These are phyloP conservation scores for Geotrichum citri-aurantii DNA, from an alignment of 1,139 yeast species.

Conservation along the genomic window DNA sequence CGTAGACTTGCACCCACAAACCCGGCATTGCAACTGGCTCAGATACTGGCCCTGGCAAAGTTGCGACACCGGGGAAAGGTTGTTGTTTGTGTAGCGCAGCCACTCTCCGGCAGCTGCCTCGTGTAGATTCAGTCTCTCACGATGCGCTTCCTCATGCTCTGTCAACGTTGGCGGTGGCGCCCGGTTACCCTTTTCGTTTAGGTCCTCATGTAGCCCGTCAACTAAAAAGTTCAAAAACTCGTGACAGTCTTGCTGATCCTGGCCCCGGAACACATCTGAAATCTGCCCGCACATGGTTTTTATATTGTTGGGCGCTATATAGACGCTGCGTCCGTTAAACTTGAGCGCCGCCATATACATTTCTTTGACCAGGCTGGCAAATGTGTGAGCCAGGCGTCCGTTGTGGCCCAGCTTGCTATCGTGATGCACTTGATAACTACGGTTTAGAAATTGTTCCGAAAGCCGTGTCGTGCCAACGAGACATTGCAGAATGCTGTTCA, in stretches of 20 bases:
- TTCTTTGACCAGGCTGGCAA: slow-evolving; percentile 57
- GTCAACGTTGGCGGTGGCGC: slow-evolving; percentile 55
- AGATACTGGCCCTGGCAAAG: slow-evolving; percentile 87
- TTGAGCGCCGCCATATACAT: slow-evolving; percentile 39
- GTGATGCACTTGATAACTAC: slow-evolving; percentile 69
- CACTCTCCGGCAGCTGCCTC: slow-evolving; percentile 90
- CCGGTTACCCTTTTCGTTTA: slow-evolving; percentile 60
- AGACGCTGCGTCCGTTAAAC: slow-evolving; percentile 36
- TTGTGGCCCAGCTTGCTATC: slow-evolving; percentile 75
- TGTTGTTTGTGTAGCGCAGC: slow-evolving; percentile 83
- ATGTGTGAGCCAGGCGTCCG: slow-evolving; percentile 72
- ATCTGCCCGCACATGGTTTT: slow-evolving; percentile 61
- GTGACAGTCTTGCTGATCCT: slow-evolving; percentile 89
- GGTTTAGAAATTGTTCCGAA: slow-evolving; percentile 46
- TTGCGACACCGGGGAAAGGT: slow-evolving; percentile 80
- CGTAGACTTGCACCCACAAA: slow-evolving; percentile 75
- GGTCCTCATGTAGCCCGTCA: slow-evolving; percentile 84
- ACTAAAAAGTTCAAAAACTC: slow-evolving; percentile 80
- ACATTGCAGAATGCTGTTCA: slow-evolving; percentile 89
- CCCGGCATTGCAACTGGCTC: slow-evolving; percentile 69
- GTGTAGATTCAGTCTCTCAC: slow-evolving; percentile 73
- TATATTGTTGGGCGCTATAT: slow-evolving; percentile 52
- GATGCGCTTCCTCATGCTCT: slow-evolving; percentile 63
- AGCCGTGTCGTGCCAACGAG: slow-evolving; percentile 50
- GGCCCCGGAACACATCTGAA: slow-evolving; percentile 66